Base-by-base conservation (phyloP, 345 rosid species). In the Capsella bursapastoris region DNA sequence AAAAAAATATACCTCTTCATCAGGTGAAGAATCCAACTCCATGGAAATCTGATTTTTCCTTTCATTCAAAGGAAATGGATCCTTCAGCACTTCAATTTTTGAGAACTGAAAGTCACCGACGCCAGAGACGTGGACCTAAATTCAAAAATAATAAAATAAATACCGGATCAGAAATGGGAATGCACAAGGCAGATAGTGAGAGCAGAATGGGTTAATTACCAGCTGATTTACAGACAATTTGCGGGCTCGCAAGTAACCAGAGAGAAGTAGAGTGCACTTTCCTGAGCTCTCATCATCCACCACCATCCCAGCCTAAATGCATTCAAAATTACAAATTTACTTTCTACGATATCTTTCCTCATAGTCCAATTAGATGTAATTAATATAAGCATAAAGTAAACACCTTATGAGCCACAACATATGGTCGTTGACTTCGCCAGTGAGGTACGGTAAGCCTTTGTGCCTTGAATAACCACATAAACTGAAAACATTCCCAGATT, bases 371-470 rank as follows among this genome's bases (percentile, higher is more conserved):
- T 35, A 59, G 48, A 35, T 50, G 3, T 12, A 41, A 32, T 38
- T 22, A 78, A 48, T 64, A 37, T 18, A 57, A 51, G 29, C 37
- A 22, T 38, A 49, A 53, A 40, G 34, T 4, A 70, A 72, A 45
- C 78, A 91, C 98, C 94, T 91, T 83, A 43, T 88, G 88, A 45
- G 95, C 82, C 80, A 91, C 78, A n/a, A 93, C 75, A 66, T 87
- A 94, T 47, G 98, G 85, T 38, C 97, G 81, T 61, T 86, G 93
- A 56, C 81, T 88, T 78, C 97, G 86, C 98, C 98, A 94, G 44
- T 83, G 92, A 80, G 98, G 98, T 22, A 74, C 81, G 6, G 88
- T 81, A 18, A 88, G 85, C 80, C 89, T 87, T 82, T 94, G 98
- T 78, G 88, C 95, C 86, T 84, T 91, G 72, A 88, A 91, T 62